Evolutionary conservation across 2,329 filamentous ascomycete genomes (phyloP), one percentile per base, ranked within the genome.

Genomic region (Fusarium sp.): DNA sequence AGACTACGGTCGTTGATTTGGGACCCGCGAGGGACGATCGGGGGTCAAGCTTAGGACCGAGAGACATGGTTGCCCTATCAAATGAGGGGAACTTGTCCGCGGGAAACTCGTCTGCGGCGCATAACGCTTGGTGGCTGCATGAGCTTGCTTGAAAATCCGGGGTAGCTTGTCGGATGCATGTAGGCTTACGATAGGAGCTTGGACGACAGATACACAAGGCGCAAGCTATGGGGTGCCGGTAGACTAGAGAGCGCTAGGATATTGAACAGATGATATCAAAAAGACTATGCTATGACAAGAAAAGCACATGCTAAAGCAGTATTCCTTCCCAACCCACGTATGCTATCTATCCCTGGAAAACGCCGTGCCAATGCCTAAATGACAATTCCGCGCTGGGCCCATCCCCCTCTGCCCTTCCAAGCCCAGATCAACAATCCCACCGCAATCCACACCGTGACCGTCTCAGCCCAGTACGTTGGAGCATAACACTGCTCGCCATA

Each of bases 401-500:
- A 97, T 0, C 92, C 91, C 21, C 85, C 84, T 56, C 80, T 86
- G 3, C 92, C 92, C 77, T 90, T 91, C 94, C 94, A 97, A 8
- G 94, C 94, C 84, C 88, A 90, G 17, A 90, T 67, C 80, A 95
- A 90, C 70, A 93, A 78, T 4, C 81, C 83, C 73, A 91, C 89
- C 0, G 93, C 94, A 36, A 92, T 69, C 89, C 91, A 94, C 0
- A 96, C 91, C 65, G 90, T 94, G 1, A 86, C 79, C 1, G 91
- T 89, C 86, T 97, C 93, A 1, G 91, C 92, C 94, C 94, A 97
- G 69, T 95, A 96, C 0, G 91, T 92, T 0, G 83, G 75, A 12
- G 89, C 89, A 79, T 97, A 98, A 80, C 96, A 99, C 51, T 85
- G 80, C 73, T 83, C 87, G 2, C 96, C 96, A 76, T 93, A 92